phyloP scores from a whole-genome alignment of 148 eudicot genomes.

The Hydrangea macrophylla region DNA sequence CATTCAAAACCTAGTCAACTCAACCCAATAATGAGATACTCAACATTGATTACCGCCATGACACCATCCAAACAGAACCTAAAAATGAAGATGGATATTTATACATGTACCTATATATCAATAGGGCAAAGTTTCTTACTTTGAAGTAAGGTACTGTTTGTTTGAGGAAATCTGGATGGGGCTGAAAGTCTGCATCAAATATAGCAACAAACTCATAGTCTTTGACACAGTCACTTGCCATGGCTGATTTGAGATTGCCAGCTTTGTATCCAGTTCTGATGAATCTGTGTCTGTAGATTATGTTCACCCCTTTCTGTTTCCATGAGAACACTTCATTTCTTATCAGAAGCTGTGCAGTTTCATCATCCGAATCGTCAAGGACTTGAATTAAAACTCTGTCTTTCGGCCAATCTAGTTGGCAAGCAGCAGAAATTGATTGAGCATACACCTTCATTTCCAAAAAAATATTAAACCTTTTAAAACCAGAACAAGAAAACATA shows the following conservation, averaged over 20 bases:
- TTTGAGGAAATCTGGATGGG: slow-evolving; percentile 59
- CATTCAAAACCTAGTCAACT: no score
- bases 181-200: slow-evolving; percentile 67
- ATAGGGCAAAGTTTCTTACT: slow-evolving; percentile 21
- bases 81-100: no score
- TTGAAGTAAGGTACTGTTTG: slow-evolving; percentile 52
- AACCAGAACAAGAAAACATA: slow-evolving; percentile 13
- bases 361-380: slow-evolving; percentile 65
- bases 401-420: slow-evolving; percentile 67
- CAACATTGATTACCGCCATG: no score
- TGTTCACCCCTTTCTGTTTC: slow-evolving; percentile 59
- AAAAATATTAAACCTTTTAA: slow-evolving; percentile 2
- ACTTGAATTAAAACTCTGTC: slow-evolving; percentile 49
- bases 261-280: slow-evolving; percentile 65
- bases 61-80: no score
- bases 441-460: slow-evolving; percentile 41
- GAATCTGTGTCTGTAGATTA: slow-evolving; percentile 59
- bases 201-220: slow-evolving; percentile 66
- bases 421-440: slow-evolving; percentile 56
- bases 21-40: no score
- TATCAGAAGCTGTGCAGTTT: slow-evolving; percentile 38
- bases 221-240: slow-evolving; percentile 62
- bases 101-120: no score
- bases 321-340: slow-evolving; percentile 46
- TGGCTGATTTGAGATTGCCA: slow-evolving; percentile 67